Evolutionary conservation across 257 asterid species (phyloP).

Genomic region (Scutellaria minor): DNA sequence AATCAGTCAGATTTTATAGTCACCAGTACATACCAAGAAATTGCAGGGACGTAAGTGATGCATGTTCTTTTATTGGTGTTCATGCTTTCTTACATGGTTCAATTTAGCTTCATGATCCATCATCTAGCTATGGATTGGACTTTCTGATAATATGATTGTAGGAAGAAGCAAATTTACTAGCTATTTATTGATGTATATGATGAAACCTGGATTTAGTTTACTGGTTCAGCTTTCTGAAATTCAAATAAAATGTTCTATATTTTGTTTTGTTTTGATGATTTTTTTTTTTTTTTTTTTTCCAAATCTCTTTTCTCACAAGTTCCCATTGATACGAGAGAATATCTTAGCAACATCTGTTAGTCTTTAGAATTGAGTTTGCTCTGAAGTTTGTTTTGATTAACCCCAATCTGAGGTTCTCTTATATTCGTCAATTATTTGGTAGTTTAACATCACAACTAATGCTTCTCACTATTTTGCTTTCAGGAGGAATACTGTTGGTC

Average conservation of each 20-base stretch:
- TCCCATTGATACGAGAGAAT: too few species aligned
- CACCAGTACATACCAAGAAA: conserved; percentile 98
- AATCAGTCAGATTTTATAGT: conserved; percentile 91
- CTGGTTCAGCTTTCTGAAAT: too few species aligned
- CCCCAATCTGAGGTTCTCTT: background rate
- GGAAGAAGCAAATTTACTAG: background rate
- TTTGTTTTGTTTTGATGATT: too few species aligned
- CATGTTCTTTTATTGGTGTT: conserved; percentile 9
- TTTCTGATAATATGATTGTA: background rate
- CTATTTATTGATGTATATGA: background rate
- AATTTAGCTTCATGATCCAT: background rate
- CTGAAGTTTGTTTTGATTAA: background rate
- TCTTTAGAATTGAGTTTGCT: background rate
- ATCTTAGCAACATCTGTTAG: background rate
- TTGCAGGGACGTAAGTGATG: conserved; percentile 92
- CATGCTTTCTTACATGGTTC: background rate
- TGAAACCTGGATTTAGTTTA: background rate
- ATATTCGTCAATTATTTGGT: background rate
- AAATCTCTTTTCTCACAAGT: too few species aligned
- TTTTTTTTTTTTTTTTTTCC: too few species aligned
- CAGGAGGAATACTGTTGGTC: conserved; percentile 95
- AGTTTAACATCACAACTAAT: background rate
- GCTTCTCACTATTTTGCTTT: conserved; percentile 29
- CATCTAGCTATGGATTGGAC: background rate
- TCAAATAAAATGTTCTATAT: too few species aligned